Conservation (phyloP, 176 grass and related monocot species). For the Oryza meyeriana region DNA sequence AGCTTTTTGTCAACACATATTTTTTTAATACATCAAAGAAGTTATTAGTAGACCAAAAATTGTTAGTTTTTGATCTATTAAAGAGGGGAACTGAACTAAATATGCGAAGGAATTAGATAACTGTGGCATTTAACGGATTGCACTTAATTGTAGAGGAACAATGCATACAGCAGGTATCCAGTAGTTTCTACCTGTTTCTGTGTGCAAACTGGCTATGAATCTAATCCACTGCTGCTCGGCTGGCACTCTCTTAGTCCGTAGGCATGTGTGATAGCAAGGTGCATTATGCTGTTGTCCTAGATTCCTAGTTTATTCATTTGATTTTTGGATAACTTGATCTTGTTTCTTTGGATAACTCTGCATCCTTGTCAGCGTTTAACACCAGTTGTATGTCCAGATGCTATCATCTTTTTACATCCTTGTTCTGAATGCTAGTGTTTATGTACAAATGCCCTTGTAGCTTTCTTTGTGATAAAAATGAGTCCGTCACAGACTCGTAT, state of each 20-base stretch:
- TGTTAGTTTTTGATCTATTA: background rate
- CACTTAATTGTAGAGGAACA: background rate
- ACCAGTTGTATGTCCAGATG: background rate
- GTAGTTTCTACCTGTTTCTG: background rate
- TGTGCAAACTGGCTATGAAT: background rate
- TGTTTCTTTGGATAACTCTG: background rate
- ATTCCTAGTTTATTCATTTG: background rate
- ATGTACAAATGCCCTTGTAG: background rate
- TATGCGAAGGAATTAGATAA: background rate
- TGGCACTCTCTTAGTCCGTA: background rate
- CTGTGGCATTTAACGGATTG: background rate
- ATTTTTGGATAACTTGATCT: background rate
- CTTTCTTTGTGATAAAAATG: background rate
- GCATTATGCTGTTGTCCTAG: background rate
- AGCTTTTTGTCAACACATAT: background rate
- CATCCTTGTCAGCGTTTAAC: background rate
- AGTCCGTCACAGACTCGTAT: background rate
- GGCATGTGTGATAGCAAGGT: background rate
- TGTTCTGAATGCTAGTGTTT: background rate
- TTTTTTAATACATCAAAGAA: background rate
- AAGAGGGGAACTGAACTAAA: background rate
- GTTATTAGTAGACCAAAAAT: too few relatives aligned
- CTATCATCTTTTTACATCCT: background rate
- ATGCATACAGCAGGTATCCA: background rate
- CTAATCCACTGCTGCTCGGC: background rate